These are phyloP conservation scores for Pestalotiopsis fici DNA, from an alignment of 2,329 filamentous ascomycete genomes.

Conservation along the genomic window DNA sequence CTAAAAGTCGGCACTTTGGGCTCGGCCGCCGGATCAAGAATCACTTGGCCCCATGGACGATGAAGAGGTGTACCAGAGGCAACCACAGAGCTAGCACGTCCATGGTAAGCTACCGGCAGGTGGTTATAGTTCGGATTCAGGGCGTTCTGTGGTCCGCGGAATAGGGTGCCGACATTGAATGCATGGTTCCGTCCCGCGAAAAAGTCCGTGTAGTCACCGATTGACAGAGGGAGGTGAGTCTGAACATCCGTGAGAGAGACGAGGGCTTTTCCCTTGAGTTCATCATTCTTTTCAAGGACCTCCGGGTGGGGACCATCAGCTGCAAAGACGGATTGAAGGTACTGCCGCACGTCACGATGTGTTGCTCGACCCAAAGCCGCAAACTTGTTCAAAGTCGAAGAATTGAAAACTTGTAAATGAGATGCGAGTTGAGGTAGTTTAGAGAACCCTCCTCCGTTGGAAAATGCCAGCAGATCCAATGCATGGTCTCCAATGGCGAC, in stretches of 20 bases:
- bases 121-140: conserved; percentile 82
- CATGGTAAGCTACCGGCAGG: conserved; percentile 80
- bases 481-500: conserved; percentile 73
- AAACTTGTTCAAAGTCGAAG: conserved; percentile 71
- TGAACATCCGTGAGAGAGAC: conserved; percentile 60
- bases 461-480: conserved; percentile 61
- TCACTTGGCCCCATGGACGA: conserved; percentile 71
- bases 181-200: conserved; percentile 81
- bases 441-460: conserved; percentile 14
- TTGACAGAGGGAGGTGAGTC: conserved; percentile 73
- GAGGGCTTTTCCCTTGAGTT: conserved; percentile 59
- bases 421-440: conserved; percentile 44
- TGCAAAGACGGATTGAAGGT: conserved; percentile 68
- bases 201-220: conserved; percentile 86
- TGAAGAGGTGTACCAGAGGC: conserved; percentile 72
- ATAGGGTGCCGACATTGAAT: conserved; percentile 65
- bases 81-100: conserved; percentile 74
- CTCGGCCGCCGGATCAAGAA: conserved; percentile 55
- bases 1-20: conserved; percentile 62
- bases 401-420: conserved; percentile 62
- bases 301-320: conserved; percentile 59
- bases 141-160: conserved; percentile 72
- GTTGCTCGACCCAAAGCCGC: conserved; percentile 69
- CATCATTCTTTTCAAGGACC: conserved; percentile 62
- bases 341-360: conserved; percentile 68